Percentiles rank a stretch among this genome's conserved stretches.
phyloP scores from a whole-genome alignment of 2,329 filamentous ascomycete species.

The Aspergillus arachidicola region DNA sequence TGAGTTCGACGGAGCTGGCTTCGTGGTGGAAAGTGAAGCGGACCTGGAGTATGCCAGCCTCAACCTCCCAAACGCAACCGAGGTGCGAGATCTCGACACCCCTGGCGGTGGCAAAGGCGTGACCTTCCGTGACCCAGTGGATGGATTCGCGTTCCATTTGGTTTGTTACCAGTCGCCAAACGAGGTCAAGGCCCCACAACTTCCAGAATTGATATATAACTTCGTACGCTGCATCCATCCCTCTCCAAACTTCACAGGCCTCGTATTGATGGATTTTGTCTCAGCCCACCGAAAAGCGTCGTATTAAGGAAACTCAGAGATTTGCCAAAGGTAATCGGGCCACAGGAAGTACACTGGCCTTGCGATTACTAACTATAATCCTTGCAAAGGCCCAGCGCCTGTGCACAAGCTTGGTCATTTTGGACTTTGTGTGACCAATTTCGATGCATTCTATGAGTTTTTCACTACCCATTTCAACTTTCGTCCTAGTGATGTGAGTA shows the following conservation, averaged over 20 bases:
- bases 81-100: not conserved
- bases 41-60: not conserved
- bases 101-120: not conserved
- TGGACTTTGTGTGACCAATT: constrained; percentile 17
- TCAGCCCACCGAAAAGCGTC: too few species aligned
- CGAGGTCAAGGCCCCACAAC: too few species aligned
- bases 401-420: constrained; percentile 27
- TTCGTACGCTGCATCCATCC: too few species aligned
- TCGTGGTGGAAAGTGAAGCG: not conserved
- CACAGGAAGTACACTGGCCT: too few species aligned
- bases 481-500: constrained; percentile 8
- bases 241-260: too few species aligned
- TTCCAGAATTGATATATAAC: not conserved
- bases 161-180: not conserved
- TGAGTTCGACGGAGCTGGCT: not conserved
- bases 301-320: too few species aligned
- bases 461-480: constrained; percentile 16
- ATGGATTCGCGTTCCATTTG: not conserved
- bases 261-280: too few species aligned
- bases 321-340: too few species aligned
- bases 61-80: not conserved
- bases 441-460: constrained; percentile 8
- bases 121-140: not conserved
- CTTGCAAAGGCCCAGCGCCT: constrained; percentile 18
- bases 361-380: too few species aligned